phyloP scores from a whole-genome alignment of 169 alveolate genomes.

The Plasmodium gaboni region DNA sequence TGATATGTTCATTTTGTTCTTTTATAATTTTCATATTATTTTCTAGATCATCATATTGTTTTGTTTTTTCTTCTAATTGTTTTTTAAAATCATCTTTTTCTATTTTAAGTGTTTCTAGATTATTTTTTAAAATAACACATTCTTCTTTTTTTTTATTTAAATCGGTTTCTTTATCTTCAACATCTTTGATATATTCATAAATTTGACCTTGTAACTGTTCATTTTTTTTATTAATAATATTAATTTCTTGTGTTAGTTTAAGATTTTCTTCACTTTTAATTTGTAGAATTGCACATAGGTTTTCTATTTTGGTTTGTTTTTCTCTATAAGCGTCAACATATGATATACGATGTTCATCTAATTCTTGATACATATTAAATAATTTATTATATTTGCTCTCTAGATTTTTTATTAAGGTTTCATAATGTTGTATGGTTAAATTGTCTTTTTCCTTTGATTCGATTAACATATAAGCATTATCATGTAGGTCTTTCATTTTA shows the following conservation, averaged over 20 bases:
- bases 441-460: slow-evolving; percentile 54
- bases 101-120: slow-evolving; percentile 3
- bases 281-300: slow-evolving; percentile 69
- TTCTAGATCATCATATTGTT: slow-evolving; percentile 9
- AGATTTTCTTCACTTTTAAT: slow-evolving; percentile 71
- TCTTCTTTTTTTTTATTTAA: slow-evolving; percentile 69
- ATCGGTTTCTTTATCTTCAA: slow-evolving; percentile 57
- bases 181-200: slow-evolving; percentile 66
- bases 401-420: slow-evolving; percentile 59
- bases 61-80: slow-evolving; percentile 10
- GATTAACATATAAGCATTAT: slow-evolving; percentile 48
- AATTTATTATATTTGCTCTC: slow-evolving; percentile 63
- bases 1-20: slow-evolving; percentile 35
- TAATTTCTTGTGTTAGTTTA: slow-evolving; percentile 64
- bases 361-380: slow-evolving; percentile 75
- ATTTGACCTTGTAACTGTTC: slow-evolving; percentile 75
- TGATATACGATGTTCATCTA: slow-evolving; percentile 71
- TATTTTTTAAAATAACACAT: slow-evolving; percentile 15
- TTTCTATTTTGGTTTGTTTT: slow-evolving; percentile 70
- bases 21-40: slow-evolving; percentile 19
- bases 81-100: slow-evolving; percentile 33
- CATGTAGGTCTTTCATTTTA: slow-evolving; percentile 58
- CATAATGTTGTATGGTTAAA: slow-evolving; percentile 70
- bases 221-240: slow-evolving; percentile 46
- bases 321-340: slow-evolving; percentile 74